These are phyloP conservation scores for Backusella westeae DNA, from an alignment of 192 early-diverging fungal species.

Conservation along the genomic window DNA sequence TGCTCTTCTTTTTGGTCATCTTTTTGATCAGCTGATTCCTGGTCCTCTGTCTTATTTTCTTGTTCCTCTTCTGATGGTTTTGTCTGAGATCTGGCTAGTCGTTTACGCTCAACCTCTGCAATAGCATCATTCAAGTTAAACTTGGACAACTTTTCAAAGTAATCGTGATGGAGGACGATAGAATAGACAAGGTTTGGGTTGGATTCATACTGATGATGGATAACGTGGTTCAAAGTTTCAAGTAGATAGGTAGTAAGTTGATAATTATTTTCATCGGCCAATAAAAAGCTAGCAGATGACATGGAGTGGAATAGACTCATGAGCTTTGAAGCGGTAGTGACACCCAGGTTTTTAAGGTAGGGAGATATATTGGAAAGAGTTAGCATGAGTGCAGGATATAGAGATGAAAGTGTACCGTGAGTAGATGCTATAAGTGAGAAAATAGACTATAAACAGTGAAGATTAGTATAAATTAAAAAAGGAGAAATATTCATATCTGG, in stretches of 20 bases:
- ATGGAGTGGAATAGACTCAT: slow-evolving; percentile 74
- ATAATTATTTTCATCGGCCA: slow-evolving; percentile 79
- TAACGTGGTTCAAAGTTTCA: slow-evolving; percentile 79
- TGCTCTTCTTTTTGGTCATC: not conserved
- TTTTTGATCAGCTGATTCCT: not conserved
- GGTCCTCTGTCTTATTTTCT: not conserved
- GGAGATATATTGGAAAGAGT: slow-evolving; percentile 84
- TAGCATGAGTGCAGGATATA: slow-evolving; percentile 78
- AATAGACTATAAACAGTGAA: slow-evolving; percentile 53
- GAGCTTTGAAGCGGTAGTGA: slow-evolving; percentile 69
- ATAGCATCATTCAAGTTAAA: slow-evolving; percentile 69
- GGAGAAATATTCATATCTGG: not conserved
- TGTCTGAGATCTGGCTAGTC: slow-evolving; percentile 44
- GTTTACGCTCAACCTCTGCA: slow-evolving; percentile 55
- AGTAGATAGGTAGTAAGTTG: slow-evolving; percentile 70
- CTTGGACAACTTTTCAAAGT: slow-evolving; percentile 63
- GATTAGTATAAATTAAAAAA: not conserved
- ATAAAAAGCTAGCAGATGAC: slow-evolving; percentile 73
- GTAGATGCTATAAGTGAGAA: slow-evolving; percentile 76
- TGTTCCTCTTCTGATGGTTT: not conserved
- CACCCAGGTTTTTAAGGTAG: slow-evolving; percentile 72
- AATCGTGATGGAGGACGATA: slow-evolving; percentile 70
- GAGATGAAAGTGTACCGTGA: slow-evolving; percentile 54
- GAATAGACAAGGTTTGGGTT: slow-evolving; percentile 83
- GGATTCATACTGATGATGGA: slow-evolving; percentile 82